Evolutionary conservation across 805 yeast genomes (phyloP).

Genomic region (Teunomyces gatunensis): DNA sequence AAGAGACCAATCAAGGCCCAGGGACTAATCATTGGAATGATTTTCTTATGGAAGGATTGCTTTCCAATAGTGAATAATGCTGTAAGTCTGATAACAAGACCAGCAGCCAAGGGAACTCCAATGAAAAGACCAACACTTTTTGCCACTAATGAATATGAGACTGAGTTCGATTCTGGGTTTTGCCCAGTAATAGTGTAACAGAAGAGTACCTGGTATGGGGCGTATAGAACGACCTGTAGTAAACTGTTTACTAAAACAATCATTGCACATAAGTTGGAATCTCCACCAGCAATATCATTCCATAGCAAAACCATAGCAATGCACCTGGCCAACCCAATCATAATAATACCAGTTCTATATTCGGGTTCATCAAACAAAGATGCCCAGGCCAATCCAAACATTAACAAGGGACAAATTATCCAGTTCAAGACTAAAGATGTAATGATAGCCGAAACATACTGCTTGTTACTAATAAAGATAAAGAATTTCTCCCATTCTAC

Average conservation of each 20-base stretch:
- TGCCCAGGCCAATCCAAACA: conserved; percentile 57
- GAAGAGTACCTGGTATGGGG: conserved; percentile 50
- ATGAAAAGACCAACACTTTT: conserved; percentile 50
- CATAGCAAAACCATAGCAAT: conserved; percentile 63
- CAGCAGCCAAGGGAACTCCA: conserved; percentile 52
- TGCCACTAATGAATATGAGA: conserved; percentile 41
- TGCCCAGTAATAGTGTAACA: conserved; percentile 40
- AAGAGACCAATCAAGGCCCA: conserved; percentile 52
- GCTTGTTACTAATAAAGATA: conserved; percentile 9
- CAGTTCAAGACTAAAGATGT: conserved; percentile 50
- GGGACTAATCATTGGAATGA: conserved; percentile 45
- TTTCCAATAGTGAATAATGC: conserved; percentile 25
- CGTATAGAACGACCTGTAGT: conserved; percentile 50
- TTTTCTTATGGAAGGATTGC: conserved; percentile 26
- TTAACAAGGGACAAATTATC: conserved; percentile 54
- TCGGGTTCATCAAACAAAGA: conserved; percentile 46
- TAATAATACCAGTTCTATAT: conserved; percentile 52
- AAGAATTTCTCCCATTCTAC: conserved; percentile 48
- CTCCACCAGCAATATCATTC: conserved; percentile 56
- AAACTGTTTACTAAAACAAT: conserved; percentile 51
- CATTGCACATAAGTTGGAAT: conserved; percentile 48
- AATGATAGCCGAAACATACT: conserved; percentile 3
- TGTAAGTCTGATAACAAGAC: conserved; percentile 39
- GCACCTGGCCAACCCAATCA: conserved; percentile 60
- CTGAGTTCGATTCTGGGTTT: conserved; percentile 17